Base-by-base conservation (phyloP, 306 rosid species). In the Astragalus membranaceus region DNA sequence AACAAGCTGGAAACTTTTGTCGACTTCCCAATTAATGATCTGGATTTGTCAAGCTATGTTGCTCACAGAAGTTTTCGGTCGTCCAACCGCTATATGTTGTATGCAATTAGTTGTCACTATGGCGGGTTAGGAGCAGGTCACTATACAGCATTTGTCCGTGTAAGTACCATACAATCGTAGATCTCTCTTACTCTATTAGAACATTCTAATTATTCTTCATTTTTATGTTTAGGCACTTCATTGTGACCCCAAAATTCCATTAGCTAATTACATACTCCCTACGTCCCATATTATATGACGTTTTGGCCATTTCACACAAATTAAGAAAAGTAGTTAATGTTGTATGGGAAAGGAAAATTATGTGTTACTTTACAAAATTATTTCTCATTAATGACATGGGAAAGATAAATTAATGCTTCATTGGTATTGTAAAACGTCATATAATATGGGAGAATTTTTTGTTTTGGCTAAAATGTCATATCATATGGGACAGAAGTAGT, bases 111-210 rank as follows among this genome's bases (percentile, higher is more conserved):
- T 68, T 88, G 91, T 87, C 98, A 92, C 80, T 84, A 84, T 69
- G 98, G 98, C 36, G 84, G 88, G 47, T 43, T 87, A 83, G 89
- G 88, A 61, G 89, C 91, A 6, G 98, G 98, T 74, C 98, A 92
- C 69, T 90, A 92, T 67, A 92, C 98, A 9, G 91, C 98, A 42
- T 81, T 77, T 79, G 87, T 89, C 69, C 88, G 77, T 30, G 98
- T 92, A 81, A 86, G 98, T 76, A 47, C 50, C 73, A 66, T 32
- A 23, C 48, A 58, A 4, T 72, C 32, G 35, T 33, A 10, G 43
- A 36, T 39, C 8, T 30, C 58, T 64, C 72, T 60, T 72, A 17
- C 52, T 64, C 37, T 8, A 54, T 73, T 55, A 20, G 52, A 52
- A 36, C 44, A 37, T 47, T 36, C n/a, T 4, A 71, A 57, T 16